A percentile compares a stretch with the other conserved stretches of the same genome.
Evolutionary conservation across 2,329 filamentous ascomycete genomes (phyloP).

Genomic region (Annulohypoxylon truncatum): DNA sequence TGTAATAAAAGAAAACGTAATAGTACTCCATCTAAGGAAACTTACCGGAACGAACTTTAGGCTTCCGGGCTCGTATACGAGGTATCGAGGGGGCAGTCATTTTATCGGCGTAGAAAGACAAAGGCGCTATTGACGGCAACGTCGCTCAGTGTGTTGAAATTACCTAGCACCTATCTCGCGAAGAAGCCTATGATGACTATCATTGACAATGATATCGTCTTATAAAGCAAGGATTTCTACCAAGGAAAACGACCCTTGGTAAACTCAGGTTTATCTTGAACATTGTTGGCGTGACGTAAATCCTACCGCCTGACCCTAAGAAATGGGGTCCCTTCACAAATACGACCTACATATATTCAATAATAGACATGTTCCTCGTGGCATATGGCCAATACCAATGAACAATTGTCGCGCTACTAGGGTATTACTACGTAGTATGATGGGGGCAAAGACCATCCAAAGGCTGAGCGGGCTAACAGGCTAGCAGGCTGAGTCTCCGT

Average conservation of each 20-base stretch:
- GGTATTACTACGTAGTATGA: background rate
- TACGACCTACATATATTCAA: background rate
- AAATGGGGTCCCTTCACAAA: background rate
- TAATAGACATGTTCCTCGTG: background rate
- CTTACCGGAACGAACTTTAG: conserved; percentile 39
- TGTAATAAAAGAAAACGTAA: background rate
- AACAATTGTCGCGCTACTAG: background rate
- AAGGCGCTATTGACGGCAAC: background rate
- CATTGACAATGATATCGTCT: background rate
- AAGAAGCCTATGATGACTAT: background rate
- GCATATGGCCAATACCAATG: background rate
- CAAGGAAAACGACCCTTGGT: background rate
- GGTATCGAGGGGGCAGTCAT: conserved; percentile 39
- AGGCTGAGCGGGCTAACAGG: too few relatives aligned
- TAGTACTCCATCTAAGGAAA: background rate
- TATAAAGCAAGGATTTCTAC: background rate
- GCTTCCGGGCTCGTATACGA: conserved; percentile 32
- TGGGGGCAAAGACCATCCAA: background rate
- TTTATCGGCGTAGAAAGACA: background rate
- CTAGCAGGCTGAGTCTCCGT: background rate
- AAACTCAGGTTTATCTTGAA: background rate
- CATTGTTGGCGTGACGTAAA: background rate
- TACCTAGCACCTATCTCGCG: background rate
- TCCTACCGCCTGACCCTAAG: background rate
- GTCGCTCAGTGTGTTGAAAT: background rate